These are phyloP conservation scores for Agaricales sp. DNA, from an alignment of 1,284 basidiomycete species.

Conservation along the genomic window DNA sequence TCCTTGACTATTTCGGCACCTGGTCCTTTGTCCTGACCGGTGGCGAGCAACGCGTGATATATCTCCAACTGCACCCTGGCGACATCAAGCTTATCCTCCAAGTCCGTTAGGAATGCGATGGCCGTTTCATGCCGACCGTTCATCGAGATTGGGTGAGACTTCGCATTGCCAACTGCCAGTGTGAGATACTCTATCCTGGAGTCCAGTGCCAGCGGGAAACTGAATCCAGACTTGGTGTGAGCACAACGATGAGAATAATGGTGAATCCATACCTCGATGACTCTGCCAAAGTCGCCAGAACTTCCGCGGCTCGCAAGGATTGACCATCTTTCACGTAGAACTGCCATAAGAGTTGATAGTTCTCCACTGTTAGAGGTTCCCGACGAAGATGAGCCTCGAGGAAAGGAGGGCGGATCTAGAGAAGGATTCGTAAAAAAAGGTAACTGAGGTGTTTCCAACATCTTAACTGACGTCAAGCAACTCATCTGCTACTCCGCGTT, in stretches of 20 bases:
- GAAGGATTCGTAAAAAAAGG: slow-evolving; percentile 4
- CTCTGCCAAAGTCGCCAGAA: slow-evolving; percentile 80
- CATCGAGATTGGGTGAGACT: slow-evolving; percentile 78
- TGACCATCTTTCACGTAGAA: slow-evolving; percentile 91
- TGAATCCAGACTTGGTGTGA: slow-evolving; percentile 23
- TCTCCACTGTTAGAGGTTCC: slow-evolving; percentile 72
- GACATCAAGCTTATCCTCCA: slow-evolving; percentile 96
- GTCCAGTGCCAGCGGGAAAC: slow-evolving; percentile 62
- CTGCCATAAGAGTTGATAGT: slow-evolving; percentile 92
- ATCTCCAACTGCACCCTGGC: slow-evolving; percentile 94
- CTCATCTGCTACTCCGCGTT: slow-evolving; percentile 74
- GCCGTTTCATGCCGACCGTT: slow-evolving; percentile 73
- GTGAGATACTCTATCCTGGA: slow-evolving; percentile 83
- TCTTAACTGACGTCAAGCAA: slow-evolving; percentile 70
- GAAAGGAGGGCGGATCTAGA: slow-evolving; percentile 71
- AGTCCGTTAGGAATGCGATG: slow-evolving; percentile 84
- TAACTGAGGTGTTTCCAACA: slow-evolving; percentile 7
- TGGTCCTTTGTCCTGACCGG: slow-evolving; percentile 46
- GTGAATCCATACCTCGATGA: slow-evolving; percentile 79
- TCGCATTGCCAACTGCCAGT: slow-evolving; percentile 90
- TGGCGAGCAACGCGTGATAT: slow-evolving; percentile 53
- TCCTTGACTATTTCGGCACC: slow-evolving; percentile 44
- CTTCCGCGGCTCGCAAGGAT: slow-evolving; percentile 78
- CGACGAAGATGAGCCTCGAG: slow-evolving; percentile 83
- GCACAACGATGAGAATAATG: too few species aligned